Evolutionary conservation across 2,329 filamentous ascomycete species (phyloP).

Genomic region (Penicillium sp.): DNA sequence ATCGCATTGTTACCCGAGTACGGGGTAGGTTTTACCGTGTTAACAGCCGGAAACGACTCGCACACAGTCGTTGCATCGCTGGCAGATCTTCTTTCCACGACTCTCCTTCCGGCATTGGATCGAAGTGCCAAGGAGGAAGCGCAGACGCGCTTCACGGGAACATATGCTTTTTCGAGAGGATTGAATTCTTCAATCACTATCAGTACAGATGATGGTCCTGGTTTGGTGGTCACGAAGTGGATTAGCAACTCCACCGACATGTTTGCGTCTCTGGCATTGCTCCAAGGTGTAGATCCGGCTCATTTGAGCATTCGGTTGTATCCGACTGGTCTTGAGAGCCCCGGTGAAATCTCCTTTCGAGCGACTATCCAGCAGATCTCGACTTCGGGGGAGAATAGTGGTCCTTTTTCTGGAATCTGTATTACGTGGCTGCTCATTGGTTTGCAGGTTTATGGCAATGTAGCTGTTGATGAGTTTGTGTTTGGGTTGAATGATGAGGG

Average conservation of each 20-base stretch:
- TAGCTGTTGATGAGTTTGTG: conserved; percentile 4
- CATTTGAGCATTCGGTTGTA: conserved; percentile 21
- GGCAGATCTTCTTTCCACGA: conserved; percentile 14
- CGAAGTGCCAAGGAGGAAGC: conserved; percentile 21
- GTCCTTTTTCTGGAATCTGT: conserved; percentile 1
- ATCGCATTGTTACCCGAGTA: conserved; percentile 25
- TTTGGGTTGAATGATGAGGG: neutral
- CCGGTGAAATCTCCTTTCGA: neutral
- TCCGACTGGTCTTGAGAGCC: conserved; percentile 18
- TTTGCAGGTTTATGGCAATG: conserved; percentile 1
- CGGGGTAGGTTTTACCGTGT: conserved; percentile 20
- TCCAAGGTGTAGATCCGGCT: conserved; percentile 6
- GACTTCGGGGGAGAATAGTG: too few relatives aligned
- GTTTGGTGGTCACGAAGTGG: conserved; percentile 18
- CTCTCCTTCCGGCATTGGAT: conserved; percentile 19
- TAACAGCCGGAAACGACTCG: conserved; percentile 16
- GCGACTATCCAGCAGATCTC: too few relatives aligned
- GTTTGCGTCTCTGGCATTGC: conserved; percentile 8
- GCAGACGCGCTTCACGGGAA: conserved; percentile 12
- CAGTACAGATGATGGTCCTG: conserved; percentile 17
- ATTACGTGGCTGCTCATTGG: conserved; percentile 2
- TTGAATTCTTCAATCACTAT: conserved; percentile 18
- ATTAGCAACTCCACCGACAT: conserved; percentile 18
- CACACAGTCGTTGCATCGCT: conserved; percentile 6
- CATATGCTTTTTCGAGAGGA: conserved; percentile 6